Evolutionary conservation across 768 basidiomycete genomes (phyloP), one percentile per base, ranked within the genome.

Genomic region (Tulasnella sp.): DNA sequence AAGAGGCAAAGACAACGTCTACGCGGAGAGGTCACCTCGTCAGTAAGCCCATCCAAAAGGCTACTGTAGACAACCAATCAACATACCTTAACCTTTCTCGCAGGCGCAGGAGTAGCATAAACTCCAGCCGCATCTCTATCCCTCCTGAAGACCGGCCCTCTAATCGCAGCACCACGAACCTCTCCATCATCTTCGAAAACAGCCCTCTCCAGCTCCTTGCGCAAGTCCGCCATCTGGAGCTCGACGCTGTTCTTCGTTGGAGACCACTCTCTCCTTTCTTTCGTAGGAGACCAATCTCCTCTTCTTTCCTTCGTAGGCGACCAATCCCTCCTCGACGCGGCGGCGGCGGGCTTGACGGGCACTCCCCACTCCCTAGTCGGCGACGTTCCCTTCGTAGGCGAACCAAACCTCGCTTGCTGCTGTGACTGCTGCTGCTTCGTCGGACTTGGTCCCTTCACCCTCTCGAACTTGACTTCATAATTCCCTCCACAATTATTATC

Each of bases 401-500:
- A 42, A 3, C 74, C 74, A 32, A 42, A 42, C n/a, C 48, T 51
- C 48, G 48, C 48, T 23, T 72, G 37, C 5, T 37, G 70, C 37
- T 71, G 39, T 10, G 5, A 23, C 4, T 32, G 69, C 29, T 71
- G 35, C 32, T 35, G 70, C 37, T 71, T 37, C 70, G 32, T 18
- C 13, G 44, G 18, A 46, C 44, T 46, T 2, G 6, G 6, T 13
- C 37, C 57, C 44, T 77, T 77, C 40, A 74, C 73, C 32, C 67
- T 69, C 67, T 77, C 76, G 37, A 98, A 96, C 77, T 87, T 89
- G 76, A 93, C 89, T 70, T 89, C 85, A 83, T 97, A 98, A 83
- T 99, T 94, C 75, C 86, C 83, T 1, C 92, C 91, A 35, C 81
- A 83, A 82, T 98, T 97, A 85, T 94, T 96, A 84, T 99, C 97